Evolutionary conservation across 2,329 filamentous ascomycete species (phyloP).

Genomic region (Parastagonospora nodorum): DNA sequence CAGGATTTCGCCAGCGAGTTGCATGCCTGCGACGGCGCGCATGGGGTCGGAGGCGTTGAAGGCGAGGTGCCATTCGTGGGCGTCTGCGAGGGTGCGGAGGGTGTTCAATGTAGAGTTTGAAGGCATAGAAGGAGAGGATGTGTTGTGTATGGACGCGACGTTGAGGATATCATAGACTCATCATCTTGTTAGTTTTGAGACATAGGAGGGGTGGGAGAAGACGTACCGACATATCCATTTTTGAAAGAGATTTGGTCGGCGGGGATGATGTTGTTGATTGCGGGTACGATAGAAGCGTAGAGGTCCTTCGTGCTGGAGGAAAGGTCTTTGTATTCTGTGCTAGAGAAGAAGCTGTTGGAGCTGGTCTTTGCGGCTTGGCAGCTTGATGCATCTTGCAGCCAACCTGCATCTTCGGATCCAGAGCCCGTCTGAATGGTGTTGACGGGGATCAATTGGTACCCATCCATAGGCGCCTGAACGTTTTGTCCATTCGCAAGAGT

Average conservation of each 20-base stretch:
- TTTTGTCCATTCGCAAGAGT: conserved; percentile 72
- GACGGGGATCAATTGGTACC: conserved; percentile 85
- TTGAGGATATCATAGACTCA: conserved; percentile 66
- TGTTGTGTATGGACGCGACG: conserved; percentile 66
- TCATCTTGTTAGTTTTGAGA: conserved; percentile 2
- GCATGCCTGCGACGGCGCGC: conserved; percentile 54
- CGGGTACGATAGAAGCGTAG: conserved; percentile 58
- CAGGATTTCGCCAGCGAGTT: conserved; percentile 54
- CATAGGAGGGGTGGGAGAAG: too few relatives aligned
- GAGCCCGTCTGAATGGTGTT: conserved; percentile 63
- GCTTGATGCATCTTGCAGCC: conserved; percentile 63
- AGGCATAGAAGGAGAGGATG: conserved; percentile 63
- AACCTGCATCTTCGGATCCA: conserved; percentile 62
- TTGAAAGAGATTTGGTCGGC: conserved; percentile 59
- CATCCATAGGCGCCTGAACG: conserved; percentile 71
- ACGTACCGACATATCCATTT: conserved; percentile 67
- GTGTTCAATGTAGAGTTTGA: conserved; percentile 66
- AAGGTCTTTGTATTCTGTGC: conserved; percentile 55
- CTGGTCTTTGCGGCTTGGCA: conserved; percentile 62
- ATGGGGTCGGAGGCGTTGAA: conserved; percentile 67
- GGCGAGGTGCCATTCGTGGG: conserved; percentile 80
- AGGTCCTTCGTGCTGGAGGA: conserved; percentile 58
- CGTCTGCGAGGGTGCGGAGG: conserved; percentile 74
- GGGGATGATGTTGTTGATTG: conserved; percentile 59
- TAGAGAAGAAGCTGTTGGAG: conserved; percentile 64